Evolutionary conservation across 495 filamentous ascomycete genomes (phyloP).

Genomic region (Xylona heveae): DNA sequence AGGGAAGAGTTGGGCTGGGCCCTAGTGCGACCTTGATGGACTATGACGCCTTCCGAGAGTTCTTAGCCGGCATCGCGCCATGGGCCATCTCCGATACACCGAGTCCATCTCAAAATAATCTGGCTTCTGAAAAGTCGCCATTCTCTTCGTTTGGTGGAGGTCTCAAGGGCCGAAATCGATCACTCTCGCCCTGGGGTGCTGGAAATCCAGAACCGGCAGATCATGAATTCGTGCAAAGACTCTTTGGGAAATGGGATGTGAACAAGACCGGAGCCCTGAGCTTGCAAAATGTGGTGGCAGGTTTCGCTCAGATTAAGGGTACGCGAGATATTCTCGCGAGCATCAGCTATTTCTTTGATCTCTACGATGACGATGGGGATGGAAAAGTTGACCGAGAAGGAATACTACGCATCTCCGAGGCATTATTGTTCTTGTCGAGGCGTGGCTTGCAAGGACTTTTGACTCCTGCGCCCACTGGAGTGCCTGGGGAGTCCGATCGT

Average conservation of each 20-base stretch:
- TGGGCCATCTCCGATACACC: constrained; percentile 81
- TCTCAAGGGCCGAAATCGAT: constrained; percentile 23
- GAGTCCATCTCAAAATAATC: constrained; percentile 30
- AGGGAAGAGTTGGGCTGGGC: constrained; percentile 73
- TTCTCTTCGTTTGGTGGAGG: constrained; percentile 30
- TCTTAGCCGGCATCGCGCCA: constrained; percentile 66
- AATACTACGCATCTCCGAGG: constrained; percentile 86
- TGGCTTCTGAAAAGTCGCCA: constrained; percentile 26
- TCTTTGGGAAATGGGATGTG: constrained; percentile 76
- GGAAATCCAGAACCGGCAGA: constrained; percentile 66
- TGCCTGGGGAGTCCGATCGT: too few relatives aligned
- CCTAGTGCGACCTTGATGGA: constrained; percentile 84
- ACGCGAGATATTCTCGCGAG: constrained; percentile 88
- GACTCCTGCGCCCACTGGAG: constrained; percentile 21
- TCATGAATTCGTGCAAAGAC: constrained; percentile 81
- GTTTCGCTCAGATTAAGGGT: constrained; percentile 76
- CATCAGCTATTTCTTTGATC: constrained; percentile 91
- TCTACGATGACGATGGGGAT: constrained; percentile 84
- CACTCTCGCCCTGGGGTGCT: constrained; percentile 47
- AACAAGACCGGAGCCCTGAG: constrained; percentile 54
- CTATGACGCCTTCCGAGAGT: constrained; percentile 86
- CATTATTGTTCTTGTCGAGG: constrained; percentile 75
- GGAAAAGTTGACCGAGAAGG: constrained; percentile 93
- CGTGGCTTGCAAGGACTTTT: constrained; percentile 58
- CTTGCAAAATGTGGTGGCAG: constrained; percentile 77